Percentiles rank a stretch among this genome's conserved stretches.
Conservation (phyloP, 2,329 filamentous ascomycete species). For the Ceratocystis huliohia region DNA sequence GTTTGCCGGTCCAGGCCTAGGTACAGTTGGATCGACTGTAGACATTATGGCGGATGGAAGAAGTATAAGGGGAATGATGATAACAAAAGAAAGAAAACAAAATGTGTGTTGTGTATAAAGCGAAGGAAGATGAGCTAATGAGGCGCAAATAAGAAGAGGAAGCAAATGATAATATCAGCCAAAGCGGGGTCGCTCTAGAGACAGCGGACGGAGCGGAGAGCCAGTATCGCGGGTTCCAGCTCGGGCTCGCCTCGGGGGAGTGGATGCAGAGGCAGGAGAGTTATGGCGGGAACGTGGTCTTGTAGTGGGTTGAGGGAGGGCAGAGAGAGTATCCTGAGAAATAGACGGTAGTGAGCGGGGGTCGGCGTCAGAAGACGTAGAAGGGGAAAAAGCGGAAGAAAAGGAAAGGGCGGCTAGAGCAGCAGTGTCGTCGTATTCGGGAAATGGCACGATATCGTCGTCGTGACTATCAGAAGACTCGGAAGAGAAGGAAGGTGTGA, state of each 20-base stretch:
- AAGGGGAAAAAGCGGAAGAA: conserved; percentile 10
- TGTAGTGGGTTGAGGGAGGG: conserved; percentile 13
- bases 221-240: conserved; percentile 21
- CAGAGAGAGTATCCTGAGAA: conserved; percentile 16
- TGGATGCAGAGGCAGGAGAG: conserved; percentile 19
- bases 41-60: conserved; percentile 13
- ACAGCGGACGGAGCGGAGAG: conserved; percentile 18
- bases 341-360: conserved; percentile 20
- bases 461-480: conserved; percentile 10
- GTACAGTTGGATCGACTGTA: conserved; percentile 38
- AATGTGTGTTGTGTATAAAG: background rate
- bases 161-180: conserved; percentile 14
- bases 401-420: conserved; percentile 17
- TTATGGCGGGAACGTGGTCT: conserved; percentile 20
- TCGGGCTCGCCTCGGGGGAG: conserved; percentile 19
- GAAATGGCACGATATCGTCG: conserved; percentile 19
- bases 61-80: background rate
- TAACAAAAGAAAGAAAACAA: background rate
- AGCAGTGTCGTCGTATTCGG: conserved; percentile 20
- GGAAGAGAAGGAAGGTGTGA: conserved; percentile 7
- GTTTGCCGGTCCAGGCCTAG: conserved; percentile 81
- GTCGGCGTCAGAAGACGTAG: conserved; percentile 11
- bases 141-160: conserved; percentile 8
- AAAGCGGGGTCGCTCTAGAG: conserved; percentile 20
- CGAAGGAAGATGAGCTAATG: background rate